Conservation (phyloP, 805 yeast species). For the Priceomyces castillae region DNA sequence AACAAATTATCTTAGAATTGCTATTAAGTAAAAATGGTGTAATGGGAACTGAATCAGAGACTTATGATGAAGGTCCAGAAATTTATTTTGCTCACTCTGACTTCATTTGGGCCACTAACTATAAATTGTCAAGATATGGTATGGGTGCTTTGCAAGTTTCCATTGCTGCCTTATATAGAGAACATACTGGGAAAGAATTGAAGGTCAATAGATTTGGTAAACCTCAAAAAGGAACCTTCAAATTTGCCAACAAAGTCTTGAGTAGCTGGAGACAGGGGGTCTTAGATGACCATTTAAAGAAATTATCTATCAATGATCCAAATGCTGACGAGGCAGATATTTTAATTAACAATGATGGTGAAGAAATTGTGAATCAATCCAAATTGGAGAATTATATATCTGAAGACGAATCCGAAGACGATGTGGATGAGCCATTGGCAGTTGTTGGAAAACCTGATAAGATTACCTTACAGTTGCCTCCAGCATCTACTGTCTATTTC, state of each 20-base stretch:
- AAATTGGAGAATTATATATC: slow-evolving; percentile 37
- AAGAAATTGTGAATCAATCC: slow-evolving; percentile 42
- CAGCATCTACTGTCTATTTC: slow-evolving; percentile 82
- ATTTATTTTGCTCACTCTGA: slow-evolving; percentile 89
- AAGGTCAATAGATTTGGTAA: slow-evolving; percentile 84
- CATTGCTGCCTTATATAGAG: slow-evolving; percentile 78
- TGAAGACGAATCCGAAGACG: slow-evolving; percentile 30
- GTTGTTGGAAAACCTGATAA: slow-evolving; percentile 35
- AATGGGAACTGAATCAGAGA: slow-evolving; percentile 76
- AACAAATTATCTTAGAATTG: slow-evolving; percentile 82
- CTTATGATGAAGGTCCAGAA: slow-evolving; percentile 74
- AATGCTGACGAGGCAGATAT: slow-evolving; percentile 42
- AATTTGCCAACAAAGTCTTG: slow-evolving; percentile 76
- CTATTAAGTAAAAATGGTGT: slow-evolving; percentile 73
- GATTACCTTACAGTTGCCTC: slow-evolving; percentile 61
- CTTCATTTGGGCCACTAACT: slow-evolving; percentile 91
- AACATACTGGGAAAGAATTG: slow-evolving; percentile 78
- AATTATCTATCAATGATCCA: slow-evolving; percentile 43
- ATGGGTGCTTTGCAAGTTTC: slow-evolving; percentile 94
- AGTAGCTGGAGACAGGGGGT: slow-evolving; percentile 76
- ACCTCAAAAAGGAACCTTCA: slow-evolving; percentile 85
- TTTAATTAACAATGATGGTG: slow-evolving; percentile 43
- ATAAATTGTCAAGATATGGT: slow-evolving; percentile 77
- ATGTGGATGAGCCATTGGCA: slow-evolving; percentile 40
- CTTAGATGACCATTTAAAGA: slow-evolving; percentile 68